Base-by-base conservation (phyloP, 345 rosid genomes). In the Rhodomyrtus tomentosa region DNA sequence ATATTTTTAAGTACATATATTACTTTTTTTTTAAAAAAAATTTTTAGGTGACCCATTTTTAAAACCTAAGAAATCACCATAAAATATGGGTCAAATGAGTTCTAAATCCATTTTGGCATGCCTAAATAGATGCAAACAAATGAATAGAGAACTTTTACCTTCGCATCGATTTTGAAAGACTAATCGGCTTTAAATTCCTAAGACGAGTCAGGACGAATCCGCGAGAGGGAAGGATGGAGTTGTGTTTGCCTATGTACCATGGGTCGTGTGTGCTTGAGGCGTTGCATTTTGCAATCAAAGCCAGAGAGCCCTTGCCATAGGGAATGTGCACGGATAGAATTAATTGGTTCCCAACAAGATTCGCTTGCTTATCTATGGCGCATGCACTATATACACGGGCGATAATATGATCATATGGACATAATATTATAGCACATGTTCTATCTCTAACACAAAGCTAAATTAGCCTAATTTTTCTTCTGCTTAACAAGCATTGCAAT, bases 71-170 rank as follows among this genome's bases (percentile, higher is more conserved):
- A n/a, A n/a, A n/a, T n/a, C n/a, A n/a, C n/a, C n/a, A n/a, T n/a
- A n/a, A n/a, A n/a, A n/a, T n/a, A n/a, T n/a, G n/a, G n/a, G n/a
- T n/a, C n/a, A n/a, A n/a, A n/a, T n/a, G n/a, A n/a, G n/a, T n/a
- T n/a, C n/a, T n/a, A n/a, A n/a, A n/a, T n/a, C n/a, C n/a, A n/a
- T n/a, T n/a, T n/a, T n/a, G n/a, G n/a, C n/a, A n/a, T n/a, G n/a
- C n/a, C n/a, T n/a, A n/a, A n/a, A n/a, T n/a, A 0, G 3, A 12
- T 16, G 12, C 1, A 6, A 3, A 59, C 1, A 6, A 3, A 59
- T 6, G 27, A 59, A 29, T 27, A 62, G 11, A 29, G 10, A 7
- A 29, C 5, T 3, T 11, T 1, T 15, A 1, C 0, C 11, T 29
- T 15, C 11, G 0, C 0, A 0, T 7, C 22, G 5, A 62, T 62